Evolutionary conservation across 306 rosid species (phyloP).

Genomic region (Inga leiocalycina): DNA sequence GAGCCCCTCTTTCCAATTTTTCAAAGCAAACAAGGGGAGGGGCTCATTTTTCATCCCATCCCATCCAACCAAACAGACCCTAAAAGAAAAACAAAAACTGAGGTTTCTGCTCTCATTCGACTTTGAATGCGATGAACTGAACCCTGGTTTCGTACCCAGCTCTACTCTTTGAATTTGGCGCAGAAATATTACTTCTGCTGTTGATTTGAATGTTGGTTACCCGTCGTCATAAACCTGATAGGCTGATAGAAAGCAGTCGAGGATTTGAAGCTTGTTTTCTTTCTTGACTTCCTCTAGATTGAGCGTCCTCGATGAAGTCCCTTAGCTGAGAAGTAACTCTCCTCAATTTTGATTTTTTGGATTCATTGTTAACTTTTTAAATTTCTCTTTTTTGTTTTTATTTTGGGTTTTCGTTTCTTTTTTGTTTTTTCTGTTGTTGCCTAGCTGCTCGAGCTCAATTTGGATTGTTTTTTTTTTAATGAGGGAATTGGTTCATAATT

Average conservation of each 20-base stretch:
- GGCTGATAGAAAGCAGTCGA: background rate
- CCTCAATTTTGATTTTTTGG: background rate
- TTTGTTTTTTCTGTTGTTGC: background rate
- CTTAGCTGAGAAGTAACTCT: slow-evolving; percentile 6
- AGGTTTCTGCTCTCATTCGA: background rate
- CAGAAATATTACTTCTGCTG: background rate
- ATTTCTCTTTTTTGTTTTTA: background rate
- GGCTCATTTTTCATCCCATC: too few species aligned
- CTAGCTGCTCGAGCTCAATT: background rate
- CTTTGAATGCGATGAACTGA: background rate
- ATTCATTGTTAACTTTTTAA: background rate
- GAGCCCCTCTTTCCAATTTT: too few species aligned
- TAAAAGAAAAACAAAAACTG: background rate
- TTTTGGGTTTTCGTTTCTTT: background rate
- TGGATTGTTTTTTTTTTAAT: background rate
- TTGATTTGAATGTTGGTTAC: background rate
- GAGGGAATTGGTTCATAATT: background rate
- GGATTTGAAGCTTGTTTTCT: background rate
- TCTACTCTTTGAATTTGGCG: background rate
- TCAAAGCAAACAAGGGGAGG: too few species aligned
- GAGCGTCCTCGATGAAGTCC: slow-evolving; percentile 8
- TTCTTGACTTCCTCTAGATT: background rate
- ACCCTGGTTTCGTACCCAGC: background rate
- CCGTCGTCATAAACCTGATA: background rate
- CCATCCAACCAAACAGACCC: too few species aligned